Base-by-base conservation (phyloP, 768 basidiomycete species). In the Postia placenta region DNA sequence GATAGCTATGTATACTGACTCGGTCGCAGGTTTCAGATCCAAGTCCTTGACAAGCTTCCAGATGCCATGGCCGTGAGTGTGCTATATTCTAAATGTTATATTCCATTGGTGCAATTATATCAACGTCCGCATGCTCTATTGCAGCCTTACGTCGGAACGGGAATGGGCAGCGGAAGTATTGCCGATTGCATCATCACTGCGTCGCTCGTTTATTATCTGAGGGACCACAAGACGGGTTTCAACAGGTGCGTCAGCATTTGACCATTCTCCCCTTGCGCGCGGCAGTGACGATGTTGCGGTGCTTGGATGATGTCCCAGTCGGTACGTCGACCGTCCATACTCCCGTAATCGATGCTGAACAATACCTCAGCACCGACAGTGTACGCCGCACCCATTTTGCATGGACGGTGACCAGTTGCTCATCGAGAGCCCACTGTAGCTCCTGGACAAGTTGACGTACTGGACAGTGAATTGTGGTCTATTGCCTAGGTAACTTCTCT, bases 401-500 rank as follows among this genome's bases (percentile, higher is more conserved):
- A 33, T 15, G n/a, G 27, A 11, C 15, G n/a, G 35, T 24, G 33
- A 27, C 23, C 15, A 5, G 33, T 17, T n/a, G 15, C 28, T n/a
- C n/a, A n/a, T n/a, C n/a, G n/a, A n/a, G n/a, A n/a, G n/a, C n/a
- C n/a, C 30, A 7, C 30, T 33, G 9, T 33, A 46, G 48, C 23
- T 45, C 11, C 41, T 54, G 5, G 53, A 50, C 49, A 50, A 46
- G 37, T 36, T 54, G 37, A 50, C 45, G 15, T 54, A 50, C 37
- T 54, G 53, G 53, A 48, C 49, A 2, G 49, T 54, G 11, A 54
- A 54, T 42, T 50, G 49, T 38, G 53, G 53, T 7, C 6, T 50
- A 1, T 26, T 54, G 12, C 49, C 49, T 19, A 50, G 52, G 50
- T 38, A 11, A 23, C 9, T 33, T 4, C 27, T 15, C 42, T 39